Percentiles rank a stretch among this genome's conserved stretches.
These are phyloP conservation scores for Pichia gijzeniarum DNA, from an alignment of 805 yeast genomes.

Conservation along the genomic window DNA sequence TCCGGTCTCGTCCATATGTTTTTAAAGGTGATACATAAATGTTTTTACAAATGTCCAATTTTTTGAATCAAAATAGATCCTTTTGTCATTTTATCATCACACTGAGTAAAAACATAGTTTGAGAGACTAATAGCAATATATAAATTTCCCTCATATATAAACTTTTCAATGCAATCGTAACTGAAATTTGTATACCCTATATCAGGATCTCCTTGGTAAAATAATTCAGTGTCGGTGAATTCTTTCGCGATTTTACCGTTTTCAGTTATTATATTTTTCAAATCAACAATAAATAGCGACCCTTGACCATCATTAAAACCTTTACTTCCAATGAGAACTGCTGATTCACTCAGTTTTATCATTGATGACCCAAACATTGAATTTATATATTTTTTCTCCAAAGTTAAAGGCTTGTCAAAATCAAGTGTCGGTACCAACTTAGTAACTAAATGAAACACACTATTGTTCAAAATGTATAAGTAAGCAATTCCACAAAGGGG, in stretches of 20 bases:
- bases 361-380: constrained; percentile 21
- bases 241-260: neutral
- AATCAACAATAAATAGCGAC: constrained; percentile 37
- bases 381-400: constrained; percentile 1
- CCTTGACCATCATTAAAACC: constrained; percentile 34
- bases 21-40: neutral
- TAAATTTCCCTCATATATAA: constrained; percentile 14
- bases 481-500: constrained; percentile 38
- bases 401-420: neutral
- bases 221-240: constrained; percentile 9
- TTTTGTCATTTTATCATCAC: too few species aligned
- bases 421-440: constrained; percentile 13
- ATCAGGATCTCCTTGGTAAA: constrained; percentile 20
- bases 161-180: constrained; percentile 25
- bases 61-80: constrained; percentile 2
- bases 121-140: constrained; percentile 35
- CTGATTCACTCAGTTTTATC: constrained; percentile 11
- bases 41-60: neutral
- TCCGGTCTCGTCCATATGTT: constrained; percentile 59
- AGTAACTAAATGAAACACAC: constrained; percentile 9
- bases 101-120: constrained; percentile 6
- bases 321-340: constrained; percentile 33
- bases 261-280: constrained; percentile 15
- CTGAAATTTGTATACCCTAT: constrained; percentile 42
- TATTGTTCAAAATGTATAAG: constrained; percentile 15